Conservation (phyloP, 371 early-diverging fungal genomes). For the Blastocladiella emersonii region DNA sequence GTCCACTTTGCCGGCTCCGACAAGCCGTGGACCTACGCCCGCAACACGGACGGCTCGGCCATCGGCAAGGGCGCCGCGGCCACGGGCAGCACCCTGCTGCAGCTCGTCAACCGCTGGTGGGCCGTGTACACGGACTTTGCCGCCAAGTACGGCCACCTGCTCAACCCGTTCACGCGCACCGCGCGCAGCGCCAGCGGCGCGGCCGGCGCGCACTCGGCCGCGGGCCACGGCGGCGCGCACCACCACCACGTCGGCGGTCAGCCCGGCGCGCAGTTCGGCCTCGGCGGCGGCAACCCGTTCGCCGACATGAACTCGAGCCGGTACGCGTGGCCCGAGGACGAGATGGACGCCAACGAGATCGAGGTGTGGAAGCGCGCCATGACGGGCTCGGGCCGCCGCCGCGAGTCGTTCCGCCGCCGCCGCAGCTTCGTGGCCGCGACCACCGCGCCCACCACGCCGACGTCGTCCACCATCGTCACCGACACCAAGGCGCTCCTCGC, state of each 20-base stretch:
- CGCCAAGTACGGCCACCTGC: background rate
- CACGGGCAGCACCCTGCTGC: background rate
- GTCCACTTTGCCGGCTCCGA: constrained; percentile 78
- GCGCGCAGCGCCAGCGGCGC: background rate
- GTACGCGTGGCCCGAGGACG: background rate
- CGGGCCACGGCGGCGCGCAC: too few species aligned
- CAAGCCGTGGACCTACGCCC: constrained; percentile 66
- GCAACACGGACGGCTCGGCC: background rate
- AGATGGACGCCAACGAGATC: background rate
- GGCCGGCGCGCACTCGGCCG: background rate
- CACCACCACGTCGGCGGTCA: background rate
- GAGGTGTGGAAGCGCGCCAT: background rate
- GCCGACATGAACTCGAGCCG: background rate
- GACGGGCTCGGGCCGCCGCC: background rate
- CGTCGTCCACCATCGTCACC: too few species aligned
- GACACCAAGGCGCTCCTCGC: background rate
- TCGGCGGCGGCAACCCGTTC: background rate
- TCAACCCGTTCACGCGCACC: background rate
- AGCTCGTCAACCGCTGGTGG: background rate
- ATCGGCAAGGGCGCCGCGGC: background rate
- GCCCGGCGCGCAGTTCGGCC: background rate
- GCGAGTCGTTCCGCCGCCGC: background rate
- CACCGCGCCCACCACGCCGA: background rate
- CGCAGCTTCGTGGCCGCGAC: background rate
- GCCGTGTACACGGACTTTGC: background rate